phyloP scores from a whole-genome alignment of 352 stramenopile species.

The Achlya hypogyna region DNA sequence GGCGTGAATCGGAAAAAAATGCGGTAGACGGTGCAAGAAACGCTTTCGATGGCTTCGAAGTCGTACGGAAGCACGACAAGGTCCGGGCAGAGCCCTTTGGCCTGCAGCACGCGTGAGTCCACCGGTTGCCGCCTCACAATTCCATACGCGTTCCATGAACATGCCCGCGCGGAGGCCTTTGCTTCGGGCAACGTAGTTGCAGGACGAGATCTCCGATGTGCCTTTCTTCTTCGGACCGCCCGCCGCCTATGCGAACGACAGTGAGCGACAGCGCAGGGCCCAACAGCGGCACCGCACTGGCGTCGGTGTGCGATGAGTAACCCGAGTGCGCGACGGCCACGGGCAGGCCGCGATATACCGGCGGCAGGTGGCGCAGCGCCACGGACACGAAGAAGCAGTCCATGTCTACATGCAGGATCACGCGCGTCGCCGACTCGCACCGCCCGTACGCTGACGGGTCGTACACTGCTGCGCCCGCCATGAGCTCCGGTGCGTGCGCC shows the following conservation, averaged over 20 bases:
- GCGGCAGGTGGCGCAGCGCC: slow-evolving; percentile 67
- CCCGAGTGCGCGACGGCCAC: slow-evolving; percentile 88
- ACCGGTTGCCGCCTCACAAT: neutral
- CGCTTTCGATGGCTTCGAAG: slow-evolving; percentile 84
- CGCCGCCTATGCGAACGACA: neutral
- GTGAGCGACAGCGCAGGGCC: no score
- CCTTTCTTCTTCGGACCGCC: slow-evolving; percentile 33
- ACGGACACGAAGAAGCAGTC: slow-evolving; percentile 96
- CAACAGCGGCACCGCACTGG: no score
- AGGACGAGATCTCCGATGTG: slow-evolving; percentile 90
- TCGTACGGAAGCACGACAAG: slow-evolving; percentile 92
- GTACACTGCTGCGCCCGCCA: slow-evolving; percentile 5
- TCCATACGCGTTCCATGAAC: slow-evolving; percentile 74
- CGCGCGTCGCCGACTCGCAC: slow-evolving; percentile 38
- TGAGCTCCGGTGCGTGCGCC: slow-evolving; percentile 48
- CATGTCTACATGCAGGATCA: slow-evolving; percentile 96
- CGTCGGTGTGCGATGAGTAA: slow-evolving; percentile 17
- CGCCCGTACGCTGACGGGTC: slow-evolving; percentile 23
- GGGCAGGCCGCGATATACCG: slow-evolving; percentile 50
- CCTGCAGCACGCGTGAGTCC: slow-evolving; percentile 22
- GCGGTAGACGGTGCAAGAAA: slow-evolving; percentile 89
- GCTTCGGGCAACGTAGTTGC: slow-evolving; percentile 90
- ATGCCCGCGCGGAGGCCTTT: slow-evolving; percentile 89
- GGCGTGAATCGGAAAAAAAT: slow-evolving; percentile 84
- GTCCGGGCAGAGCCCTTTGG: slow-evolving; percentile 86